phyloP scores from a whole-genome alignment of 352 stramenopile genomes.

The Blastocystis sp. region DNA sequence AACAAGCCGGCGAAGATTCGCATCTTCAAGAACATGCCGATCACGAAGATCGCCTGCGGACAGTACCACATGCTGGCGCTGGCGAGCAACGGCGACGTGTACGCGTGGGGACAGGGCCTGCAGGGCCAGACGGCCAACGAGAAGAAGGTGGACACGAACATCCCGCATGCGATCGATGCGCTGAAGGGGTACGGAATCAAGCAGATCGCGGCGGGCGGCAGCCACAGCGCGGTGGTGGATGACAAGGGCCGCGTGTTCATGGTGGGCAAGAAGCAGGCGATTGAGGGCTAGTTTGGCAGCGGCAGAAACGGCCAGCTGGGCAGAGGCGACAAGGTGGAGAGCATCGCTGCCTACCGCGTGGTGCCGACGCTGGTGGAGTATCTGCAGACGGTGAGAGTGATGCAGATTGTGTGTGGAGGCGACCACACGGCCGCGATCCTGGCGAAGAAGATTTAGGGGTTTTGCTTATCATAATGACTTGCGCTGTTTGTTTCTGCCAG shows the following conservation, averaged over 20 bases:
- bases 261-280: background rate
- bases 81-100: constrained; percentile 35
- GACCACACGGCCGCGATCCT: constrained; percentile 71
- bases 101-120: constrained; percentile 44
- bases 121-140: constrained; percentile 53
- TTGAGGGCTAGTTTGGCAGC: constrained; percentile 32
- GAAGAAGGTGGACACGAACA: constrained; percentile 47
- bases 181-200: constrained; percentile 12
- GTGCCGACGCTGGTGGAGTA: constrained; percentile 50
- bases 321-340: constrained; percentile 64
- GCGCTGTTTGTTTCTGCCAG: no score
- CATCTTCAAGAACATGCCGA: constrained; percentile 29
- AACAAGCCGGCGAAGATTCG: constrained; percentile 50
- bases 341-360: constrained; percentile 60
- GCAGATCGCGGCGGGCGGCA: constrained; percentile 36
- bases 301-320: constrained; percentile 44
- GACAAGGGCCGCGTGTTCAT: constrained; percentile 26
- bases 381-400: constrained; percentile 67
- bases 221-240: constrained; percentile 43
- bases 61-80: constrained; percentile 55
- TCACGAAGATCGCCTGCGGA: constrained; percentile 17
- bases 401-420: constrained; percentile 70
- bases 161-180: constrained; percentile 32
- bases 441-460: constrained; percentile 57
- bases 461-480: background rate